phyloP scores from a whole-genome alignment of 1,284 basidiomycete genomes.

The Ceraceosorus bombacis region DNA sequence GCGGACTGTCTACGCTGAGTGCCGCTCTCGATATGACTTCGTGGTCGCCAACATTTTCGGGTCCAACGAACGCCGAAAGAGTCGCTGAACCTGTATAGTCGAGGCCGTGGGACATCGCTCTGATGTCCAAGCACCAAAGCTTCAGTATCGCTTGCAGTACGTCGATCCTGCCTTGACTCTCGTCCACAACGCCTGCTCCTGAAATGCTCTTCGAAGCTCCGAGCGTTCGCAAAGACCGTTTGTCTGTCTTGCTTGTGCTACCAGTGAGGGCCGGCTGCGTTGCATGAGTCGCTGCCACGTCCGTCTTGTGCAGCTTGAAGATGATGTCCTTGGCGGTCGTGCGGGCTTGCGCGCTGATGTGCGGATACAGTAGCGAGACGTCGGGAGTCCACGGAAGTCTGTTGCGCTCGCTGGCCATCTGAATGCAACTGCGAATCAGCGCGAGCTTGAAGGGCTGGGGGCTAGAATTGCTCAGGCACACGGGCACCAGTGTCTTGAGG shows the following conservation, averaged over 20 bases:
- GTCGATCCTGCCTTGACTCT: constrained; percentile 22
- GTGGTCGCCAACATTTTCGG: constrained; percentile 13
- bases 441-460: constrained; percentile 33
- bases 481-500: constrained; percentile 28
- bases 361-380: constrained; percentile 30
- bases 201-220: not conserved
- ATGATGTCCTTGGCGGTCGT: constrained; percentile 27
- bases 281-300: not conserved
- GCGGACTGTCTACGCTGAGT: constrained; percentile 23
- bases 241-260: constrained; percentile 1
- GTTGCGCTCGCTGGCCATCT: constrained; percentile 26
- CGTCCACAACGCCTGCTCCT: constrained; percentile 15
- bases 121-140: constrained; percentile 31
- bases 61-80: constrained; percentile 1
- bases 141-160: constrained; percentile 34
- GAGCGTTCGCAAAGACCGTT: not conserved
- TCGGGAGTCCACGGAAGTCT: constrained; percentile 31
- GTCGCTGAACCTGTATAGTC: constrained; percentile 9
- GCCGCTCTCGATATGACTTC: constrained; percentile 22
- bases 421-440: constrained; percentile 32
- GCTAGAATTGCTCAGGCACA: constrained; percentile 28
- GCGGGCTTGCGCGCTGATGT: constrained; percentile 24
- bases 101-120: constrained; percentile 23
- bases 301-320: constrained; percentile 9
- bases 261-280: too few species aligned